These are phyloP conservation scores for Cordyceps militaris DNA, from an alignment of 2,329 filamentous ascomycete genomes.

Conservation along the genomic window DNA sequence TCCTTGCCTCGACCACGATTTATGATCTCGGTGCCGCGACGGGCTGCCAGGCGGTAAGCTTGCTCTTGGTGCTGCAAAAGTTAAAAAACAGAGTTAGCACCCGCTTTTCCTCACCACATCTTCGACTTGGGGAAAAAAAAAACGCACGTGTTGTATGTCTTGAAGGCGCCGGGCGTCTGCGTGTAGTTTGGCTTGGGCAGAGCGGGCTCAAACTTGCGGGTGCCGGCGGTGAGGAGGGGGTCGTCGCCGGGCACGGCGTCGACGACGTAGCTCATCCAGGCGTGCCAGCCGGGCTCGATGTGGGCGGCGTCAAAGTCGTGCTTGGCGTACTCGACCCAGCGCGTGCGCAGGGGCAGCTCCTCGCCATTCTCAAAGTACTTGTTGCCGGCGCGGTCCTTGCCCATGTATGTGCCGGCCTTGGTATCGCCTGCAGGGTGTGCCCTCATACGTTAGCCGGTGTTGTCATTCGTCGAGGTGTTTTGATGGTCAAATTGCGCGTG, in stretches of 20 bases:
- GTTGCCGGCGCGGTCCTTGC: conserved; percentile 85
- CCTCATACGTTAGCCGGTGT: background rate
- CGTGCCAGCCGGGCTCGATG: conserved; percentile 95
- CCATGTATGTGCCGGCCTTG: conserved; percentile 83
- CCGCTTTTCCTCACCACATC: background rate
- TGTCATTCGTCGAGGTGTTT: background rate
- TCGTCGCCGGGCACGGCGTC: conserved; percentile 80
- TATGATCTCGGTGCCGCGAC: conserved; percentile 29
- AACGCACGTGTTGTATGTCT: conserved; percentile 90
- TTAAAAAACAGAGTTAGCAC: conserved; percentile 18
- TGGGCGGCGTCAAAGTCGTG: conserved; percentile 76
- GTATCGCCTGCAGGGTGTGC: conserved; percentile 69
- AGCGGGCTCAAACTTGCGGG: conserved; percentile 68
- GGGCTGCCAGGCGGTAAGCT: conserved; percentile 48
- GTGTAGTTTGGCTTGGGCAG: conserved; percentile 70
- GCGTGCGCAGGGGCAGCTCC: conserved; percentile 88
- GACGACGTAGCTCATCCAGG: conserved; percentile 91
- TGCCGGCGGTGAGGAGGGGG: conserved; percentile 57
- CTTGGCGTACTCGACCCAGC: conserved; percentile 96
- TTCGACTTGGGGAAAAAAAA: no score
- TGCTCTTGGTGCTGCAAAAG: conserved; percentile 42
- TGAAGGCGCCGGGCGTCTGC: conserved; percentile 70
- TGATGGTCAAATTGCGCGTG: background rate
- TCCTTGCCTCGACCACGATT: background rate
- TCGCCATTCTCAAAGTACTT: conserved; percentile 96